Base-by-base conservation (phyloP, 2,329 filamentous ascomycete genomes). In the Sporothrix luriei region DNA sequence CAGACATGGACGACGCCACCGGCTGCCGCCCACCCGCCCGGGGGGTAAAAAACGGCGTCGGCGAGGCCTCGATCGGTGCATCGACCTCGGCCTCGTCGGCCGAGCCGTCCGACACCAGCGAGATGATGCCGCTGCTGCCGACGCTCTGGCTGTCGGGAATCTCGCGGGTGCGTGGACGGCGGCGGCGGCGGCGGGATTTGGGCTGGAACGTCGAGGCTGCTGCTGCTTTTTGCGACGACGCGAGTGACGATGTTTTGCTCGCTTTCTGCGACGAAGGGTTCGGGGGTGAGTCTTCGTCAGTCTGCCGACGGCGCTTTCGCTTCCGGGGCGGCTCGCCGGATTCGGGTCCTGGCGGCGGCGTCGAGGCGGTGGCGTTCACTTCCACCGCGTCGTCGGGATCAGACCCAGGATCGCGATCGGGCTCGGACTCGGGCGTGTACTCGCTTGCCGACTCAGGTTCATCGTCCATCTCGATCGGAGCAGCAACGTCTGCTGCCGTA, bases 101-200 rank as follows among this genome's bases (percentile, higher is more conserved):
- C 43, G 62, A 65, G 40, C 68, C 76, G 73, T 80, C 78, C 7
- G 81, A 78, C 13, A 82, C 73, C 69, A 84, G 78, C 29, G 82
- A 83, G 57, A 83, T 76, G 66, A 84, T 77, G 59, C 66, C 59
- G 55, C 69, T 71, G 69, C 81, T 71, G 64, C 62, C 29, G 24
- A 48, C 40, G 21, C 33, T 38, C 26, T 69, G 51, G 43, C 68
- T 69, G 29, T 69, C 61, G 26, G 70, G 65, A 5, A 70, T 55
- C 40, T 68, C 65, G 19, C 46, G 46, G 2, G 57, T 19, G 21
- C 57, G 38, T 2, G 3, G 55, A 3, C 57, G 57, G 57, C 57
- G 21, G 40, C 57, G 38, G 14, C 19, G 26, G 6, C 57, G 57
- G 38, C 57, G n/a, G 40, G n/a, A 2, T 14, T 46, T 62, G 38